Evolutionary conservation across 176 grass and related monocot genomes (phyloP).

Genomic region (Guadua angustifolia): DNA sequence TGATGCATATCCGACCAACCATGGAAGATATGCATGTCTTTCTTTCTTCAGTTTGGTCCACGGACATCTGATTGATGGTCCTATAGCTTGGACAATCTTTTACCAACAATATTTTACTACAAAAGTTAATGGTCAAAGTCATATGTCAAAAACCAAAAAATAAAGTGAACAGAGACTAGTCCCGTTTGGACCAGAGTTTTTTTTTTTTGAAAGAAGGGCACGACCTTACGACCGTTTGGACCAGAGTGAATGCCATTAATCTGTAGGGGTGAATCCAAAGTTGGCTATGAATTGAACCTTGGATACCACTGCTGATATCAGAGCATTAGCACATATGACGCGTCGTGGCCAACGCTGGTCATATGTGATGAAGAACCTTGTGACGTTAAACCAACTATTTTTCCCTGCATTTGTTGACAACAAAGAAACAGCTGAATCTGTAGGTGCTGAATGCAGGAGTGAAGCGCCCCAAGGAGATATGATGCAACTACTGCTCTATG

Average conservation of each 20-base stretch:
- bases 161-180: background rate
- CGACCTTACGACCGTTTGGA: too few relatives aligned
- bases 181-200: background rate
- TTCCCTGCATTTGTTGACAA: background rate
- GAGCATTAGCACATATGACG: background rate
- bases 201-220: too few relatives aligned
- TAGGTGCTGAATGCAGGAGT: background rate
- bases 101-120: background rate
- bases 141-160: background rate
- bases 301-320: background rate
- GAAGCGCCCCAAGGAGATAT: background rate
- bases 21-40: constrained; percentile 14
- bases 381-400: background rate
- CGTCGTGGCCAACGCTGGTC: background rate
- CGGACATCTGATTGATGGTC: constrained; percentile 24
- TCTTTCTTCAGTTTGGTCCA: constrained; percentile 4
- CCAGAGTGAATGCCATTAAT: background rate
- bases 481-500: background rate
- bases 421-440: background rate
- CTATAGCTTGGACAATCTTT: background rate
- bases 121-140: background rate
- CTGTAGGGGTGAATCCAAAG: background rate
- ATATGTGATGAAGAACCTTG: background rate
- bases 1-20: constrained; percentile 1
- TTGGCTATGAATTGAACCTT: background rate